phyloP scores from a whole-genome alignment of 2,329 filamentous ascomycete genomes.

The Colletotrichum chrysophilum region DNA sequence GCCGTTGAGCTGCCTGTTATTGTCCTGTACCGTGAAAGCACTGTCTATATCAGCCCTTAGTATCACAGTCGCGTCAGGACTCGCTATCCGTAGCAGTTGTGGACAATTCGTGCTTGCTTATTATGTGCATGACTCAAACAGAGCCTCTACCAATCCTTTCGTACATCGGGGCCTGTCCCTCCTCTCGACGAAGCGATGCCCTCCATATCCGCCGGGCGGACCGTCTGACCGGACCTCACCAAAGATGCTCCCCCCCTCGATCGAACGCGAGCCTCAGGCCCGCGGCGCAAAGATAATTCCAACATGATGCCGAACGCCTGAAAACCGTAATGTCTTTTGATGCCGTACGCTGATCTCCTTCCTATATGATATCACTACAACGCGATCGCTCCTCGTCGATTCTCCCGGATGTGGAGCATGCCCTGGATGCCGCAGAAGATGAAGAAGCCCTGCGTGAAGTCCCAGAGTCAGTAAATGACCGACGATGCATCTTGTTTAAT shows the following conservation, averaged over 20 bases:
- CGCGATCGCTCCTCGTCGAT: conserved; percentile 82
- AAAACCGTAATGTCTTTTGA: conserved; percentile 20
- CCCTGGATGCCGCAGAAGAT: conserved; percentile 92
- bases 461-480: background rate
- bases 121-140: background rate
- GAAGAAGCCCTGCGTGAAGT: conserved; percentile 72
- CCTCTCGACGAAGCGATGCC: background rate
- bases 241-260: background rate
- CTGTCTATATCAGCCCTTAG: background rate
- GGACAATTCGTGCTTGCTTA: background rate
- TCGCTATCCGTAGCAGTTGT: background rate
- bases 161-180: background rate
- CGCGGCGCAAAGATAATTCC: background rate
- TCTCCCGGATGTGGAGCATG: conserved; percentile 82
- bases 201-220: background rate
- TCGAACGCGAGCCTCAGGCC: background rate
- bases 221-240: background rate
- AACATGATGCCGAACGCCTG: conserved; percentile 21
- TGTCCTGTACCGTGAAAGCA: background rate
- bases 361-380: conserved; percentile 49
- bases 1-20: background rate
- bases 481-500: background rate
- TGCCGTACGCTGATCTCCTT: background rate
- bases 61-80: background rate
- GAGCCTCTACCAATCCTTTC: conserved; percentile 8